phyloP scores from a whole-genome alignment of 2,329 filamentous ascomycete species.

The Dendryphion nanum region DNA sequence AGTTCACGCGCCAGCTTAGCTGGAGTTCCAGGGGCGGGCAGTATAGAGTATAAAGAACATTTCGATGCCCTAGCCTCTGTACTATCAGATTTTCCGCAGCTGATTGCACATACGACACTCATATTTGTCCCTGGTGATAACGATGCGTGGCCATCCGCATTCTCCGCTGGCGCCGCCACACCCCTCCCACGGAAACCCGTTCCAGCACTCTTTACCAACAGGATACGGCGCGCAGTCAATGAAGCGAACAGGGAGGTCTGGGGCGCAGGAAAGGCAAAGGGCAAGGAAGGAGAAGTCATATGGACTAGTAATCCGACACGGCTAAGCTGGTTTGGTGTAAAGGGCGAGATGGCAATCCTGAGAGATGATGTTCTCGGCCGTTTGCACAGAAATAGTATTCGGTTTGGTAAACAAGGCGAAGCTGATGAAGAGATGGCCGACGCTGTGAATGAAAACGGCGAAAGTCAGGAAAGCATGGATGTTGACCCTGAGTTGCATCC shows the following conservation, averaged over 20 bases:
- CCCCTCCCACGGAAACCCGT: constrained; percentile 69
- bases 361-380: constrained; percentile 82
- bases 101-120: constrained; percentile 79
- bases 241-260: constrained; percentile 69
- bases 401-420: constrained; percentile 55
- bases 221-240: constrained; percentile 77
- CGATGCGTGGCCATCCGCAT: constrained; percentile 92
- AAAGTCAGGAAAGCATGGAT: constrained; percentile 43
- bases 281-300: constrained; percentile 67
- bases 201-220: constrained; percentile 85
- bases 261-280: constrained; percentile 43
- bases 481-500: constrained; percentile 36
- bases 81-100: constrained; percentile 76
- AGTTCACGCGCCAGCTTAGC: constrained; percentile 57
- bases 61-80: constrained; percentile 85
- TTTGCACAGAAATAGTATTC: constrained; percentile 72
- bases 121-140: constrained; percentile 95
- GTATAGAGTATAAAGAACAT: constrained; percentile 95
- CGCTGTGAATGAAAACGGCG: constrained; percentile 7
- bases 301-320: constrained; percentile 89
- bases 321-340: constrained; percentile 79
- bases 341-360: constrained; percentile 83
- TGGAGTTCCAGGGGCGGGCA: constrained; percentile 69
- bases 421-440: constrained; percentile 23
- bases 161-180: constrained; percentile 70